A percentile compares a stretch with the other conserved stretches of the same genome.
These are phyloP conservation scores for Scenedesmus sp. DNA, from an alignment of 163 green algal species.

Conservation along the genomic window DNA sequence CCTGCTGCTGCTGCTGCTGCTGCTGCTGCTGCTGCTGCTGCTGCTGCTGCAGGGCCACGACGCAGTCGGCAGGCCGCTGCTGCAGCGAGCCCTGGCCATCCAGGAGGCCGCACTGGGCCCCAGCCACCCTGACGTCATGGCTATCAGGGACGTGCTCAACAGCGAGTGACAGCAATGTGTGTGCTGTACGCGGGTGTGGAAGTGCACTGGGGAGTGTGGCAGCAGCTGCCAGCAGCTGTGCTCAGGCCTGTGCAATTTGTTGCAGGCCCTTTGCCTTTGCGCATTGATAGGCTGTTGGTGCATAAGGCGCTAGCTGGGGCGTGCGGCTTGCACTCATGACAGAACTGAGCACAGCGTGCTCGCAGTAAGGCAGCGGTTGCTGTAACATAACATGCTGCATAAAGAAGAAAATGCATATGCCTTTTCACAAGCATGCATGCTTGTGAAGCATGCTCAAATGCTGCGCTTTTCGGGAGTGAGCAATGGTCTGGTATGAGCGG, in stretches of 20 bases:
- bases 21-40: constrained; percentile 8
- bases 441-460: too few species aligned
- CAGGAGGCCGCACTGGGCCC: constrained; percentile 87
- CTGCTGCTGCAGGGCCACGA: constrained; percentile 77
- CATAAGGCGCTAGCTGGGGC: too few species aligned
- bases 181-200: too few species aligned
- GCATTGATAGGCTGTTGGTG: too few species aligned
- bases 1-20: background rate
- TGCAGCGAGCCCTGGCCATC: constrained; percentile 89
- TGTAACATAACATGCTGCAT: too few species aligned
- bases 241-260: background rate
- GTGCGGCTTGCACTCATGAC: too few species aligned
- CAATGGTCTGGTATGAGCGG: too few species aligned
- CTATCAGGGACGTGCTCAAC: constrained; percentile 93
- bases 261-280: background rate
- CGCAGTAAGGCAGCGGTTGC: too few species aligned
- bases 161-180: constrained; percentile 27
- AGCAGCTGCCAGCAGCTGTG: background rate
- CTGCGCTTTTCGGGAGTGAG: too few species aligned
- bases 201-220: background rate
- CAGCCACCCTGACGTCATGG: constrained; percentile 92
- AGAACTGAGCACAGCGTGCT: too few species aligned
- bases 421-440: too few species aligned
- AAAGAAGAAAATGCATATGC: too few species aligned
- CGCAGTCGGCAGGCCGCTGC: constrained; percentile 81